phyloP scores from a whole-genome alignment of 1,284 basidiomycete species.

The Thecaphora frezii region DNA sequence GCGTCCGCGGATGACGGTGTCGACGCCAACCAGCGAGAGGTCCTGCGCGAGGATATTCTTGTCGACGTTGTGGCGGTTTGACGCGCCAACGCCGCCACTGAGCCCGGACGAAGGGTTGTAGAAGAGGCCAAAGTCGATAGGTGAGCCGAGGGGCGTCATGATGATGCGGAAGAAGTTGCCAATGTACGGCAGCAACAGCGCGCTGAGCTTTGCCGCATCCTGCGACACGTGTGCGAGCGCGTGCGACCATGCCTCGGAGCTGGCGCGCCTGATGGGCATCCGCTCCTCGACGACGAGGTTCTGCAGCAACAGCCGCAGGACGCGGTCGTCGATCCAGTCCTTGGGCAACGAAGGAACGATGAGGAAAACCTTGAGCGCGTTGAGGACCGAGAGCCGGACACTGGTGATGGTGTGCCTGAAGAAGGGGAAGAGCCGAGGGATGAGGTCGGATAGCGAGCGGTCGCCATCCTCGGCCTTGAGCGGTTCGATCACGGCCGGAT shows the following conservation, averaged over 20 bases:
- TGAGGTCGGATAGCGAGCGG: conserved; percentile 69
- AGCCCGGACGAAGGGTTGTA: conserved; percentile 65
- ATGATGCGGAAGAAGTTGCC: conserved; percentile 67
- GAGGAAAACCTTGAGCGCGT: conserved; percentile 85
- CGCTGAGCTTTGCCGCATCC: conserved; percentile 19
- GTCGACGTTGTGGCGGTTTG: conserved; percentile 79
- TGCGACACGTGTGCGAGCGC: conserved; percentile 63
- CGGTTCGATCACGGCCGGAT: conserved; percentile 73
- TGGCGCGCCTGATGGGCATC: conserved; percentile 77
- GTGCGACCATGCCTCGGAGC: conserved; percentile 76
- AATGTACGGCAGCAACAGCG: conserved; percentile 54
- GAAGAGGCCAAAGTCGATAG: conserved; percentile 75
- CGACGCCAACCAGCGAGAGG: conserved; percentile 76
- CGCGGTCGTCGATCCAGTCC: conserved; percentile 78
- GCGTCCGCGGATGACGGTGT: conserved; percentile 79
- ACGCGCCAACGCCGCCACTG: conserved; percentile 20
- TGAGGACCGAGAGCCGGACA: conserved; percentile 89
- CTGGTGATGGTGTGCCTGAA: conserved; percentile 95
- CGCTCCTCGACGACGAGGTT: conserved; percentile 93
- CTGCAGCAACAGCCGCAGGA: conserved; percentile 86
- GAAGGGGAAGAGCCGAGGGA: conserved; percentile 89
- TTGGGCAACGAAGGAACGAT: conserved; percentile 72
- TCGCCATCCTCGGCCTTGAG: conserved; percentile 60
- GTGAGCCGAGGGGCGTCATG: conserved; percentile 86
- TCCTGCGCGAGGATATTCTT: conserved; percentile 94